A percentile compares a stretch with the other conserved stretches of the same genome.
Evolutionary conservation across 768 basidiomycete species (phyloP).

Genomic region (Obba rivulosa): DNA sequence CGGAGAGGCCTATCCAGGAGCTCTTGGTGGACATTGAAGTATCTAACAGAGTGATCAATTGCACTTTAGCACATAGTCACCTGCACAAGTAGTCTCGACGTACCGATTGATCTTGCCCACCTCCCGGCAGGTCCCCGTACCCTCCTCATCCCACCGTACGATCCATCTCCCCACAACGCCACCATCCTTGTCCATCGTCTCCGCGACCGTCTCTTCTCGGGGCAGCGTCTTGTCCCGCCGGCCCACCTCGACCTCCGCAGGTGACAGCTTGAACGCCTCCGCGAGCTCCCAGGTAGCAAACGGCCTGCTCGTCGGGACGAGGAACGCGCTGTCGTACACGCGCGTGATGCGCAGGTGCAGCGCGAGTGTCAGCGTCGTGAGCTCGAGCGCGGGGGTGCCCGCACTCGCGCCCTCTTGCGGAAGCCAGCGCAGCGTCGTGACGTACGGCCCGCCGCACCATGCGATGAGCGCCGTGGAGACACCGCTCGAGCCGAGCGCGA

Average conservation of each 20-base stretch:
- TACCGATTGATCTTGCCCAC: constrained; percentile 67
- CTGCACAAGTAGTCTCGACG: constrained; percentile 18
- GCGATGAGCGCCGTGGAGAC: constrained; percentile 72
- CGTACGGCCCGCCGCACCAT: constrained; percentile 72
- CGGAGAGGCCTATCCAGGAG: constrained; percentile 23
- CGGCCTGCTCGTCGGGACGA: constrained; percentile 59
- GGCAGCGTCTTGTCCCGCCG: constrained; percentile 33
- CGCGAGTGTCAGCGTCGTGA: constrained; percentile 61
- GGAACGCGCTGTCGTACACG: constrained; percentile 70
- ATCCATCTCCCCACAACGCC: constrained; percentile 71
- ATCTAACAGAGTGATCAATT: constrained; percentile 6
- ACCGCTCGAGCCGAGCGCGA: constrained; percentile 68
- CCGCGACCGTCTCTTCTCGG: constrained; percentile 74
- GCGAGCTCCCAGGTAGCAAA: constrained; percentile 84
- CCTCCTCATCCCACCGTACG: constrained; percentile 67
- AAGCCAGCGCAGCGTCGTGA: constrained; percentile 53
- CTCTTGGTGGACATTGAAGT: constrained; percentile 47
- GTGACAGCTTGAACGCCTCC: constrained; percentile 40
- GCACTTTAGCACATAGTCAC: too few relatives aligned
- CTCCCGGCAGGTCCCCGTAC: constrained; percentile 55
- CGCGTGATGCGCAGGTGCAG: constrained; percentile 60
- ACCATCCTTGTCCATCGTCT: constrained; percentile 57
- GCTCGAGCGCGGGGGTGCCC: constrained; percentile 40
- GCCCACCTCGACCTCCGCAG: constrained; percentile 28
- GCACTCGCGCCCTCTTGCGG: constrained; percentile 29